These are phyloP conservation scores for Prunus fruticosa DNA, from an alignment of 306 rosid species.

Conservation along the genomic window DNA sequence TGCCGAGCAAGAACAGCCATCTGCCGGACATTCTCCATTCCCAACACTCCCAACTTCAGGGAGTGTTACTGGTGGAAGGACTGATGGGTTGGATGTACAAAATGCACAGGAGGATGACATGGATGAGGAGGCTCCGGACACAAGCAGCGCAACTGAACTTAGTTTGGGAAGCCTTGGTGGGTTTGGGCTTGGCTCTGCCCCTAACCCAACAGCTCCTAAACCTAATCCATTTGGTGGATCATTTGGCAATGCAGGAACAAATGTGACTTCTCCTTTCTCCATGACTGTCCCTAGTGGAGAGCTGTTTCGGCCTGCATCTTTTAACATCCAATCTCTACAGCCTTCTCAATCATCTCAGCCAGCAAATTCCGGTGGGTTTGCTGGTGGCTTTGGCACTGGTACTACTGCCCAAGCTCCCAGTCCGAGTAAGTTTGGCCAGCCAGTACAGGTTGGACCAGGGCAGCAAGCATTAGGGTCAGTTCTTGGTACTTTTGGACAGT, in stretches of 20 bases:
- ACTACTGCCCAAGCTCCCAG: slow-evolving; percentile 41
- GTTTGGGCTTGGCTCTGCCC: slow-evolving; percentile 53
- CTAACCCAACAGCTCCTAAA: slow-evolving; percentile 54
- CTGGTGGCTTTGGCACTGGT: slow-evolving; percentile 56
- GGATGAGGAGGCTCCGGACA: slow-evolving; percentile 95
- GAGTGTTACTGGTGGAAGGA: slow-evolving; percentile 36
- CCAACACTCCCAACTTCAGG: slow-evolving; percentile 38
- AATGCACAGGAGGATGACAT: slow-evolving; percentile 68
- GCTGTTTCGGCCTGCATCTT: slow-evolving; percentile 85
- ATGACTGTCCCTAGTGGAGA: slow-evolving; percentile 59
- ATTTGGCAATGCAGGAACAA: slow-evolving; percentile 47
- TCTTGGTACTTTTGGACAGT: slow-evolving; percentile 89
- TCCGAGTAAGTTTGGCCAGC: slow-evolving; percentile 67
- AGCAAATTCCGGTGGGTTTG: slow-evolving; percentile 52
- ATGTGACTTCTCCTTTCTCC: slow-evolving; percentile 37
- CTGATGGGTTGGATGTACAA: slow-evolving; percentile 41
- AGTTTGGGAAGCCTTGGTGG: slow-evolving; percentile 62
- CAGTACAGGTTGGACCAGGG: slow-evolving; percentile 68
- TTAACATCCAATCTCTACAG: slow-evolving; percentile 55
- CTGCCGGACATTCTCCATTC: slow-evolving; percentile 41
- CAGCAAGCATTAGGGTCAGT: slow-evolving; percentile 90
- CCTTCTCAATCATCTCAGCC: slow-evolving; percentile 47
- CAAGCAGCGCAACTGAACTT: slow-evolving; percentile 42
- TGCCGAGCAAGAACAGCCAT: slow-evolving; percentile 40
- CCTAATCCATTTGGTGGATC: slow-evolving; percentile 75